Base-by-base conservation (phyloP, 2,329 filamentous ascomycete genomes). In the Catunica adiposa region DNA sequence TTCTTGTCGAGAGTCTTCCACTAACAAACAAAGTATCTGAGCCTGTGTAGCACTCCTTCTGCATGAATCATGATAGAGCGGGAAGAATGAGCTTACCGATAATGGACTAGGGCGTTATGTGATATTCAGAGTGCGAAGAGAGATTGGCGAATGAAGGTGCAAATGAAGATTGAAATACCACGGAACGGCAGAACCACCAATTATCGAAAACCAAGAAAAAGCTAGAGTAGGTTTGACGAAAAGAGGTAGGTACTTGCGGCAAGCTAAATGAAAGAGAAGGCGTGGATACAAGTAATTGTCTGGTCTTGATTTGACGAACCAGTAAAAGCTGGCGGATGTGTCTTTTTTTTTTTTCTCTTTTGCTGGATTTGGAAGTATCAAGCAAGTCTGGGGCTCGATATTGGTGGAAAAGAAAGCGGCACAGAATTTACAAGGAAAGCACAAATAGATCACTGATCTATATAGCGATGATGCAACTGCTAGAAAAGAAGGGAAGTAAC, bases 101-200 rank as follows among this genome's bases (percentile, higher is more conserved):
- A n/a, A 9, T 48, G 23, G 15, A 22, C 11, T 20, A 22, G 22
- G 20, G 44, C 44, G 44, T 48, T 17, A 48, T 14, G 20, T 48
- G 44, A 48, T 48, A 9, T 25, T 15, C 44, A 22, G 44, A 48
- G 22, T 20, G 44, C 44, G 44, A 48, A 14, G 23, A 44, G 40
- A 44, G 3, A 44, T 22, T 44, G 40, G 40, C 22, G 22, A 22
- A 20, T 48, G 22, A 26, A 48, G 17, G 8, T n/a, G 17, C 5
- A n/a, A 20, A 42, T 7, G 17, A n/a, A 42, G 17, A 7, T n/a
- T 4, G n/a, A 42, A 42, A 42, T n/a, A 7, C 11, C 11, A 42
- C 42, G 44, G 53, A 59, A 55, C 50, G 58, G 56, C 57, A 44
- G 50, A 56, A 54, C n/a, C n/a, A n/a, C n/a, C n/a, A n/a, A n/a